These are phyloP conservation scores for Capronia coronata DNA, from an alignment of 2,329 filamentous ascomycete species.

Conservation along the genomic window DNA sequence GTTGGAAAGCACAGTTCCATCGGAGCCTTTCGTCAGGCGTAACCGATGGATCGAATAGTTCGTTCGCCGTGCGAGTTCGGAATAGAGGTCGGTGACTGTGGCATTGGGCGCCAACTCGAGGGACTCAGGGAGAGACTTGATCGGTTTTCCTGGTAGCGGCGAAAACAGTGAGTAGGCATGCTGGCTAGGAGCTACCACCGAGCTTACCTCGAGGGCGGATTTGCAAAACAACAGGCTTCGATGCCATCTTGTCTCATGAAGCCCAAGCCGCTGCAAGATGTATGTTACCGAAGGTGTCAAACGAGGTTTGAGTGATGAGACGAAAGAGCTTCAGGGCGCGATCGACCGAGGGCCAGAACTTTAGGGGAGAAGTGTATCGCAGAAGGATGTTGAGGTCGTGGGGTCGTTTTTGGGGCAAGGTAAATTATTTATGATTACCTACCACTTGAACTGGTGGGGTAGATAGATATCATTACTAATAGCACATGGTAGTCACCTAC, in stretches of 20 bases:
- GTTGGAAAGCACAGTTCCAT: constrained; percentile 54
- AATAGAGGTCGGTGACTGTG: constrained; percentile 52
- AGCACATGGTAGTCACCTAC: no score
- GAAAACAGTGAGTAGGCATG: constrained; percentile 7
- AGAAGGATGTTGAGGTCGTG: constrained; percentile 25
- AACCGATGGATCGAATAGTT: constrained; percentile 54
- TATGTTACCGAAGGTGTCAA: background rate
- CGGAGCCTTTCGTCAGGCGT: constrained; percentile 58
- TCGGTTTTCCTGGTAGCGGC: constrained; percentile 51
- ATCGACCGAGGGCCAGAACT: no score
- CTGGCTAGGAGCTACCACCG: background rate
- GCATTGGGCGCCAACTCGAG: constrained; percentile 48
- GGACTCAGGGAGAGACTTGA: constrained; percentile 54
- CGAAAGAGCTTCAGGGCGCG: no score
- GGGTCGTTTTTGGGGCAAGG: no score
- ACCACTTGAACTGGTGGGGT: no score
- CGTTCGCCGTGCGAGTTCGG: constrained; percentile 49
- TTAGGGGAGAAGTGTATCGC: no score
- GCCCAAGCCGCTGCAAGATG: background rate
- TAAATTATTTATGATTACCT: no score
- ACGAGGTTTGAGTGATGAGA: background rate
- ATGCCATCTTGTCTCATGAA: constrained; percentile 30
- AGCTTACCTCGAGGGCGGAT: constrained; percentile 40
- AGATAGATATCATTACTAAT: no score
- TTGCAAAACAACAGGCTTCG: constrained; percentile 35